Evolutionary conservation across 75 land plant genomes (phyloP).

Genomic region (Pinus tabuliformis): DNA sequence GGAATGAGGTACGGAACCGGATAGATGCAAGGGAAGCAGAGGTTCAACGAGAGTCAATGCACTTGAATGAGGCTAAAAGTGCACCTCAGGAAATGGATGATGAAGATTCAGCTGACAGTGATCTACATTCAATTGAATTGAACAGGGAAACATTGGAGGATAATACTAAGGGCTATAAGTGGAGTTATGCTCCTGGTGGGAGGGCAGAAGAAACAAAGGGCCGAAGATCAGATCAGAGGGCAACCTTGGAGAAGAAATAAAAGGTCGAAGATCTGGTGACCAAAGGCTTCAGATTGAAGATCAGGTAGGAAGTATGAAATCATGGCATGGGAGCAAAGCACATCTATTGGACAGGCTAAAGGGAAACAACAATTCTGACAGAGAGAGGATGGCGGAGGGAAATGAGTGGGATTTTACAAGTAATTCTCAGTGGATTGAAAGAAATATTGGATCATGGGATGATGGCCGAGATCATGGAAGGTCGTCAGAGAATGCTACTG

Average conservation of each 20-base stretch:
- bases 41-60: not conserved
- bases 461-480: conserved; percentile 24
- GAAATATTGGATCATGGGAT: conserved; percentile 4
- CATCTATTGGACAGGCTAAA: conserved; percentile 4
- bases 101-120: conserved; percentile 51
- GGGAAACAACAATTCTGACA: conserved; percentile 2
- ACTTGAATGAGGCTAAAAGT: conserved; percentile 15
- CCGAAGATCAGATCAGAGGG: conserved; percentile 9
- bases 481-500: conserved; percentile 12
- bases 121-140: conserved; percentile 68
- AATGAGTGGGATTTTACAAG: conserved; percentile 23
- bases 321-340: conserved; percentile 5
- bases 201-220: conserved; percentile 13
- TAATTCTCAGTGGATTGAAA: conserved; percentile 8
- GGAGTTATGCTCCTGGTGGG: conserved; percentile 34
- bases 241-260: conserved; percentile 12
- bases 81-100: conserved; percentile 32
- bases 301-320: conserved; percentile 11
- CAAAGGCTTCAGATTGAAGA: conserved; percentile 26
- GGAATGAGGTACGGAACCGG: conserved; percentile 1
- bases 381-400: conserved; percentile 19
- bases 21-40: conserved; percentile 12
- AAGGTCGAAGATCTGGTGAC: conserved; percentile 18
- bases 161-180: conserved; percentile 28
- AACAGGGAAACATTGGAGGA: conserved; percentile 36